These are phyloP conservation scores for Colletotrichum musicola DNA, from an alignment of 2,329 filamentous ascomycete genomes.

Conservation along the genomic window DNA sequence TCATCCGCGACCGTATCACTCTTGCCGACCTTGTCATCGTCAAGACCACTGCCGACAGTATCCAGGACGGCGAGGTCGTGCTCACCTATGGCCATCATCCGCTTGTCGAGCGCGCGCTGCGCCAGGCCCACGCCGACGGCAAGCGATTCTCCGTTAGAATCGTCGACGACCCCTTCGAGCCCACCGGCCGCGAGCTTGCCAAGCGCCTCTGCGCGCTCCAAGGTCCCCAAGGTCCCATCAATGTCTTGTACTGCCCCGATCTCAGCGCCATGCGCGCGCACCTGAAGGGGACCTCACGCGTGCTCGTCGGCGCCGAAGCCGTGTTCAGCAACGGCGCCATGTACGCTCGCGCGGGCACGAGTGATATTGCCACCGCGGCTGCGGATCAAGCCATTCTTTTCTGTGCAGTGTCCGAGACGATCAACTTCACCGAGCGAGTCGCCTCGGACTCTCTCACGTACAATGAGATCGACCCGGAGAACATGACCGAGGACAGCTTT, in stretches of 20 bases:
- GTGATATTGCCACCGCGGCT: constrained; percentile 86
- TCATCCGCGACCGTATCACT: constrained; percentile 90
- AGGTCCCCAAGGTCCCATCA: constrained; percentile 68
- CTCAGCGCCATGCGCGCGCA: constrained; percentile 81
- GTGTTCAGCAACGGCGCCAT: constrained; percentile 96
- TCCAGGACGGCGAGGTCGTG: constrained; percentile 83
- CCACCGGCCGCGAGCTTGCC: constrained; percentile 70
- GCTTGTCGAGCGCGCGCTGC: constrained; percentile 85
- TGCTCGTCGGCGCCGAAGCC: constrained; percentile 91
- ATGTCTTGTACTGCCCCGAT: constrained; percentile 83
- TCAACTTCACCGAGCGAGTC: constrained; percentile 91
- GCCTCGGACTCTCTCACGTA: constrained; percentile 92
- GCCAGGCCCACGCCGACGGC: constrained; percentile 77
- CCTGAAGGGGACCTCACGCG: constrained; percentile 75
- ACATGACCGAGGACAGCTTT: constrained; percentile 67
- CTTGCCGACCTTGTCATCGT: constrained; percentile 90
- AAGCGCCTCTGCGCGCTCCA: constrained; percentile 68
- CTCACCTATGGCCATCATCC: constrained; percentile 89
- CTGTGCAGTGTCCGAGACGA: constrained; percentile 90
- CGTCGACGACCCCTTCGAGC: constrained; percentile 76
- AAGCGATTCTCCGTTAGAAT: constrained; percentile 87
- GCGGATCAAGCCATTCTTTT: constrained; percentile 82
- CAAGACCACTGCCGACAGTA: constrained; percentile 78
- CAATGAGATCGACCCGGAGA: constrained; percentile 89
- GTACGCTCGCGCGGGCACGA: constrained; percentile 89